Evolutionary conservation across 805 yeast species (phyloP).

Genomic region (Candida gorgasii): DNA sequence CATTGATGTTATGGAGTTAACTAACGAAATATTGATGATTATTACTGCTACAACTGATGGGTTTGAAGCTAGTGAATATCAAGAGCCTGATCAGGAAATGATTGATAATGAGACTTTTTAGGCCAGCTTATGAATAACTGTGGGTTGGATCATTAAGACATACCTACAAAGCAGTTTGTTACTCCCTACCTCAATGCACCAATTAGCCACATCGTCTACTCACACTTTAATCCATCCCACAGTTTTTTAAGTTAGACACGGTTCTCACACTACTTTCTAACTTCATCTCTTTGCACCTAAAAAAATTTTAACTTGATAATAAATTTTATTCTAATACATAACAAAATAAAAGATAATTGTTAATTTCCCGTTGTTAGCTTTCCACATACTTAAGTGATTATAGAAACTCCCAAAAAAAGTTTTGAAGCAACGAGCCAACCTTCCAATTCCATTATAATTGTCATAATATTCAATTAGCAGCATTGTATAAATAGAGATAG

Average conservation of each 20-base stretch:
- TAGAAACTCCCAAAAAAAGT: too few species aligned
- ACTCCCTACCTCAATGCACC: too few species aligned
- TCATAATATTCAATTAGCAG: too few species aligned
- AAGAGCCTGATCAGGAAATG: slow-evolving; percentile 12
- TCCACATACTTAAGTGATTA: too few species aligned
- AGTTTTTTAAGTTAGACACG: slow-evolving; percentile 1
- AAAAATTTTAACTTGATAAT: slow-evolving; percentile 5
- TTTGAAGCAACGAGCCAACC: too few species aligned
- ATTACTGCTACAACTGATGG: slow-evolving; percentile 59
- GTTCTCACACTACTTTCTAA: slow-evolving; percentile 1
- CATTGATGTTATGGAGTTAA: slow-evolving; percentile 1
- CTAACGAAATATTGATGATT: slow-evolving; percentile 25
- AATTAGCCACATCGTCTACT: background rate
- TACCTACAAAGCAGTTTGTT: too few species aligned
- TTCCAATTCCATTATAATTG: too few species aligned
- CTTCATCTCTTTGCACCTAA: slow-evolving; percentile 8
- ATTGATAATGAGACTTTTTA: slow-evolving; percentile 15
- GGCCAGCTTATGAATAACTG: too few species aligned
- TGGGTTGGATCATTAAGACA: too few species aligned
- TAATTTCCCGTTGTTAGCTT: too few species aligned
- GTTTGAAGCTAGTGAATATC: slow-evolving; percentile 57
- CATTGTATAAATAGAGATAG: too few species aligned
- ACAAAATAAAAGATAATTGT: background rate
- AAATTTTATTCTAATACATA: background rate
- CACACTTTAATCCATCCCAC: slow-evolving; percentile 1